Evolutionary conservation across 768 basidiomycete species (phyloP), one percentile per base, ranked within the genome.

Genomic region (Neoboletus brunneissimus): DNA sequence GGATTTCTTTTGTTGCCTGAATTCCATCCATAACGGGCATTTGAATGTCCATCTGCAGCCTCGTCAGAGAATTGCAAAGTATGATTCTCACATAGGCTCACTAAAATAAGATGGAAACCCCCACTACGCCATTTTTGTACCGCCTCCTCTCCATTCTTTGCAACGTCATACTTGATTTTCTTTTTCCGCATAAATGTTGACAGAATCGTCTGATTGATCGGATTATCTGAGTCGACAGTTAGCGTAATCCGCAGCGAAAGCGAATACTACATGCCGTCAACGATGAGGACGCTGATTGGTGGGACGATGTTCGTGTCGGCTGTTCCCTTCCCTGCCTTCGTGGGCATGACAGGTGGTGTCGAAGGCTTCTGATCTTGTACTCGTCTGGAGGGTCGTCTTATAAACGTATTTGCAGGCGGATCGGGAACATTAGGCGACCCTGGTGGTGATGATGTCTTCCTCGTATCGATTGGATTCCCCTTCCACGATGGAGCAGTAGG

Each of bases 11-110:
- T 4, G 97, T 99, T 8, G 97, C 97, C 68, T 92, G 85, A 48
- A 98, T 97, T 34, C 97, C 97, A 72, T 96, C 93, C 91, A 97
- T 98, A 63, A 98, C 87, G 10, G 97, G 97, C 84, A 99, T 94
- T 74, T 98, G 96, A 52, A 99, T 98, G 76, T 99, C 97, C 97
- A 99, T 99, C 96, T 98, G 62, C 4, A 56, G 29, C 34, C 38
- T 50, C 46, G n/a, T 71, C 37, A 69, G 55, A 58, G 34, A 35
- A 54, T 38, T 13, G 16, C 25, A 38, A 35, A 23, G 20, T 43
- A n/a, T 41, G 43, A 12, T 38, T 38, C 22, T 23, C 34, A 23
- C 38, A 32, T 37, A 18, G 12, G 77, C 91, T 62, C 59, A 97
- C 96, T 73, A 99, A 74, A 53, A 99, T 98, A 48, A 99, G 79